Evolutionary conservation across 2,329 filamentous ascomycete species (phyloP).

Genomic region (Ophiocordyceps polyrhachis-furcata): DNA sequence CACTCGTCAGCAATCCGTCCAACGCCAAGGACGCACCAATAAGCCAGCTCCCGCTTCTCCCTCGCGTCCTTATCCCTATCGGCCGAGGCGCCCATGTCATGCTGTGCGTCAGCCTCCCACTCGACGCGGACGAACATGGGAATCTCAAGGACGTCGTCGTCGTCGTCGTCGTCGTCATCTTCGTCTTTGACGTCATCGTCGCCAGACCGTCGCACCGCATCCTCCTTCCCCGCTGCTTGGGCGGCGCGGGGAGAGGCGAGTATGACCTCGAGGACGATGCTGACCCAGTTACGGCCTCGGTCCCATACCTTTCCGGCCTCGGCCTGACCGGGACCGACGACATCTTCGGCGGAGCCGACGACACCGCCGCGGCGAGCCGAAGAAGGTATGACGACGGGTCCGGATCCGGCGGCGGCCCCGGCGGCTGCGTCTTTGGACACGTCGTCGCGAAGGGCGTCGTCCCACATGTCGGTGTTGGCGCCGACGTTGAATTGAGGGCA

Average conservation of each 20-base stretch:
- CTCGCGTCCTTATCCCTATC: conserved; percentile 40
- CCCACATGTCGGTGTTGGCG: conserved; percentile 73
- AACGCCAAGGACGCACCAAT: conserved; percentile 85
- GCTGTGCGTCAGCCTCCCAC: conserved; percentile 58
- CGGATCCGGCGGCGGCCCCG: conserved; percentile 1
- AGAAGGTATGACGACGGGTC: neutral
- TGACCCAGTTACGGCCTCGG: conserved; percentile 82
- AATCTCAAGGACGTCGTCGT: conserved; percentile 61
- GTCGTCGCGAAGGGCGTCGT: conserved; percentile 60
- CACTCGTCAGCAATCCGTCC: conserved; percentile 50
- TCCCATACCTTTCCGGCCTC: conserved; percentile 97
- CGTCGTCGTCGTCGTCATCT: conserved; percentile 39
- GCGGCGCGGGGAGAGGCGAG: conserved; percentile 35
- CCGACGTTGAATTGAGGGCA: conserved; percentile 91
- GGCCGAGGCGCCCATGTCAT: conserved; percentile 39
- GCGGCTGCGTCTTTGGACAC: conserved; percentile 15
- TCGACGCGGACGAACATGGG: conserved; percentile 86
- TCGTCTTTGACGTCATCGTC: conserved; percentile 18
- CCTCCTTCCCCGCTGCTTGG: conserved; percentile 10
- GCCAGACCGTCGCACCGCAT: conserved; percentile 8
- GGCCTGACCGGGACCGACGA: conserved; percentile 28
- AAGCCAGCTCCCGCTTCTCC: conserved; percentile 76
- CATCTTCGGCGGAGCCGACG: conserved; percentile 11
- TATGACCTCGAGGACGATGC: conserved; percentile 79
- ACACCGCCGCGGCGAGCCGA: neutral